These are phyloP conservation scores for Ceratocystis papillata DNA, from an alignment of 2,329 filamentous ascomycete species.

Conservation along the genomic window DNA sequence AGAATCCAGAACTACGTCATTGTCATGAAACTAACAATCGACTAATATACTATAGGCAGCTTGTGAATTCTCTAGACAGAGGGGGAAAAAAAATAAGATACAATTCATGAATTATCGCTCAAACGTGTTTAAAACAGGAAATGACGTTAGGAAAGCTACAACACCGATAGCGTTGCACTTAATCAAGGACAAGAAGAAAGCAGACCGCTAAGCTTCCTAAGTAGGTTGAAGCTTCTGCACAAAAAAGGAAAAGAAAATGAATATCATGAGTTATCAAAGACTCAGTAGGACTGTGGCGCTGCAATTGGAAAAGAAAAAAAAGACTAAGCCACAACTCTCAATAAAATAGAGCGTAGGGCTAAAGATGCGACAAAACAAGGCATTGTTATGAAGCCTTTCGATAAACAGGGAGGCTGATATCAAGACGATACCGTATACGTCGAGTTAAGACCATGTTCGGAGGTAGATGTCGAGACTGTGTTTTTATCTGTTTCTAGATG, in stretches of 20 bases:
- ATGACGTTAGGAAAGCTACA: neutral
- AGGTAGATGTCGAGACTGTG: neutral
- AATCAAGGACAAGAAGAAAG: neutral
- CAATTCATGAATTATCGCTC: conserved; percentile 10
- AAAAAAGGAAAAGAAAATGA: neutral
- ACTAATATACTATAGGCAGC: neutral
- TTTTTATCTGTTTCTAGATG: conserved; percentile 2
- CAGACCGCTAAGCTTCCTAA: neutral
- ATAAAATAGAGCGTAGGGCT: neutral
- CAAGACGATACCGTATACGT: conserved; percentile 4
- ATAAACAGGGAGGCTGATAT: neutral
- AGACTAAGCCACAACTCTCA: neutral
- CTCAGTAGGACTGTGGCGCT: neutral
- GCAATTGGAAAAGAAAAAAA: neutral
- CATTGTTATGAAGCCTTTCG: neutral
- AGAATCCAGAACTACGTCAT: neutral
- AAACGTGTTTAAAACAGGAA: conserved; percentile 6
- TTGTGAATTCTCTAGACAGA: neutral
- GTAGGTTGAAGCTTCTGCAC: neutral
- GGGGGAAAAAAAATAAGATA: neutral
- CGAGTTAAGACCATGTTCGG: neutral
- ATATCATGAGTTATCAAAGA: neutral
- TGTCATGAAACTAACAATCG: no score
- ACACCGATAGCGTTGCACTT: neutral
- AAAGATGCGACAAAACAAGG: neutral